Evolutionary conservation across 164 flowering plant genomes (phyloP).

Genomic region (Litsea cubeba): DNA sequence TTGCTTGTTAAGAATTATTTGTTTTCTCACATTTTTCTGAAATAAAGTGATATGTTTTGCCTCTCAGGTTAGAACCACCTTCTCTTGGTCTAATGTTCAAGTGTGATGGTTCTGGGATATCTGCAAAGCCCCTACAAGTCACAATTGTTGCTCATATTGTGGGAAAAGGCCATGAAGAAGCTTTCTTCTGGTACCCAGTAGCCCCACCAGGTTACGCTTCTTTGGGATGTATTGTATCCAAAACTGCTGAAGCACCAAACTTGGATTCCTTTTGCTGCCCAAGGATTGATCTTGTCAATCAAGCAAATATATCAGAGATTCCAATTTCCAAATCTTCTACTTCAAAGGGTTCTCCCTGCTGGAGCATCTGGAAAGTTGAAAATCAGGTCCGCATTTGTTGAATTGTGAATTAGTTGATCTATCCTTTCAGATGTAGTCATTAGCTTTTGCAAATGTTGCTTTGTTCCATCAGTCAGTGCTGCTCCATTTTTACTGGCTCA

Average conservation of each 20-base stretch:
- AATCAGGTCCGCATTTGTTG: constrained; percentile 60
- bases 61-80: constrained; percentile 88
- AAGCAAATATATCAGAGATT: constrained; percentile 59
- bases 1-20: background rate
- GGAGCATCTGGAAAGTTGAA: constrained; percentile 98
- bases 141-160: constrained; percentile 77
- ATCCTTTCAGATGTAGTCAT: background rate
- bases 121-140: constrained; percentile 85
- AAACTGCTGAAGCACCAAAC: constrained; percentile 61
- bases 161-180: constrained; percentile 77
- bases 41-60: background rate
- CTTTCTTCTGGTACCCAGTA: constrained; percentile 92
- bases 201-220: constrained; percentile 99
- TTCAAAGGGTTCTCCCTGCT: constrained; percentile 67
- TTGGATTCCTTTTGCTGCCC: constrained; percentile 76
- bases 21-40: too few relatives aligned
- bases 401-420: background rate
- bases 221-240: constrained; percentile 81
- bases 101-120: constrained; percentile 61
- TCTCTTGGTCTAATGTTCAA: constrained; percentile 78
- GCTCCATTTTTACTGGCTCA: background rate
- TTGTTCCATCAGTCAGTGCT: too few relatives aligned
- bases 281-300: constrained; percentile 83
- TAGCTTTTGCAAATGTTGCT: too few relatives aligned
- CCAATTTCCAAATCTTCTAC: constrained; percentile 72